phyloP scores from a whole-genome alignment of 768 basidiomycete species.

The Favolaschia claudopus region DNA sequence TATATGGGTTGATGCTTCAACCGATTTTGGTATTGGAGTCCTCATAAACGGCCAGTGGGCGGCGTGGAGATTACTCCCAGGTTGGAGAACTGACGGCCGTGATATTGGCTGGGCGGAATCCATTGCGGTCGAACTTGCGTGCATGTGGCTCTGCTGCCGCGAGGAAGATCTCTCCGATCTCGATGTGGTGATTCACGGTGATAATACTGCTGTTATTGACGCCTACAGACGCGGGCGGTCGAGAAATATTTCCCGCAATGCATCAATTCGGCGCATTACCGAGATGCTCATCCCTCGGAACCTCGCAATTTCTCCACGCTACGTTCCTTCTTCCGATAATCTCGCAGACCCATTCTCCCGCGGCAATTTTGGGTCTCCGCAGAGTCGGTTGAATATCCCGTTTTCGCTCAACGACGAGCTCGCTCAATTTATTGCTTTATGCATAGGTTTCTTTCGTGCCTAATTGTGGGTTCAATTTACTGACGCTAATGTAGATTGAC shows the following conservation, averaged over 20 bases:
- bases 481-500: background rate
- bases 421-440: background rate
- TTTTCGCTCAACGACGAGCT: constrained; percentile 27
- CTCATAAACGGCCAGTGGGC: background rate
- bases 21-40: background rate
- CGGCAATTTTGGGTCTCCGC: constrained; percentile 18
- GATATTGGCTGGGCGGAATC: background rate
- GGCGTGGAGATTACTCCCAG: background rate
- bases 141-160: background rate
- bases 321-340: constrained; percentile 36
- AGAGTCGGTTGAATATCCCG: background rate
- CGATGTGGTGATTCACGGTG: background rate
- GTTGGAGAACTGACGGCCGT: background rate
- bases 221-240: background rate
- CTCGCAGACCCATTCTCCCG: constrained; percentile 34
- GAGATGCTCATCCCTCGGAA: constrained; percentile 16
- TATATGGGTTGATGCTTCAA: background rate
- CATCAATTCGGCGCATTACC: background rate
- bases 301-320: constrained; percentile 28
- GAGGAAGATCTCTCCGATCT: background rate
- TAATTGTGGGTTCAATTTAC: constrained; percentile 7
- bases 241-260: background rate
- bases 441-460: background rate
- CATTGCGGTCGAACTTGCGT: background rate
- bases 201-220: background rate